Base-by-base conservation (phyloP, 2,329 filamentous ascomycete genomes). In the Cryphonectria carpinicola region DNA sequence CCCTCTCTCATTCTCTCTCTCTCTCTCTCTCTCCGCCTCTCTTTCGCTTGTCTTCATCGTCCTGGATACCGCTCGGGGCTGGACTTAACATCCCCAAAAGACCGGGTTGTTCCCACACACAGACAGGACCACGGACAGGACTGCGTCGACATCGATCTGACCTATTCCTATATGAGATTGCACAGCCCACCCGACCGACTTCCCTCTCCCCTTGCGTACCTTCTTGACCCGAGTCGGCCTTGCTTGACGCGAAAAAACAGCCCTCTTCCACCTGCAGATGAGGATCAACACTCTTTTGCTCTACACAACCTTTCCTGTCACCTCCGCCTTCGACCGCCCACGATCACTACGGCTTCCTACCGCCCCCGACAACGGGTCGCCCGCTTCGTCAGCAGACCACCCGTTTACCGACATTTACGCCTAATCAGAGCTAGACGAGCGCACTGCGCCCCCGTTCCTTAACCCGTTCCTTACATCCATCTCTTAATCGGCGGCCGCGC, bases 191-290 rank as follows among this genome's bases (percentile, higher is more conserved):
- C 64, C 35, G 43, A 66, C 65, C 66, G 54, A 60, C 32, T 49
- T 54, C 63, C 46, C 61, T 52, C 60, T 68, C 65, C 54, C 68
- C 62, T 56, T 54, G 28, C 61, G 68, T 69, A 64, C 62, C 66
- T 35, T 19, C 37, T 61, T 35, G 67, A 67, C 66, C 65, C 60
- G 67, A 65, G 35, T 67, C 64, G 70, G 70, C 67, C 70, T 65
- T 71, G 67, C 71, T 72, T 62, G 65, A 72, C 35, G 65, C 63
- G 67, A 71, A 72, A 71, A 72, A 54, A 61, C 25, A 19, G 13
- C 35, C 61, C 43, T 54, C 70, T 62, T 41, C 61, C 58, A 66
- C 62, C 37, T 66, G 49, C 66, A 64, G 43, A 65, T 58, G 62
- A 70, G 67, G 63, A 66, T 65, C 49, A 70, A 60, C 68, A 64